Evolutionary conservation across 805 yeast genomes (phyloP).

Genomic region (Babjeviella inositovora): DNA sequence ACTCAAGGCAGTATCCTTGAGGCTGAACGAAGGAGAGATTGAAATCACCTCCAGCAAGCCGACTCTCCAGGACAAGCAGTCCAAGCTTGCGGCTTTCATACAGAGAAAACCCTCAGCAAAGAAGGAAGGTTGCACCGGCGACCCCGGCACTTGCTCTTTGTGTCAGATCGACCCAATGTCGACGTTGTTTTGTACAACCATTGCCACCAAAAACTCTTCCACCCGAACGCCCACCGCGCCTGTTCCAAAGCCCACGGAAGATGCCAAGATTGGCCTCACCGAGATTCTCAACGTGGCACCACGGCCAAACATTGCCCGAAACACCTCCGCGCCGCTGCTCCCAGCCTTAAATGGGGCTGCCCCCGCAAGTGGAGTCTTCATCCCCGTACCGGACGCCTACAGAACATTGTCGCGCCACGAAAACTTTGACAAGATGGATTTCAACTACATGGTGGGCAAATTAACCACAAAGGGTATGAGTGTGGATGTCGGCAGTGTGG

Average conservation of each 20-base stretch:
- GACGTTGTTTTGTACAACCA: conserved; percentile 75
- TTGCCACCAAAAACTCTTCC: conserved; percentile 50
- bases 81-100: conserved; percentile 3
- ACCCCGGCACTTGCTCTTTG: conserved; percentile 76
- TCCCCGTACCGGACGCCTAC: conserved; percentile 85
- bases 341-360: conserved; percentile 6
- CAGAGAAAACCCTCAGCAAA: conserved; percentile 4
- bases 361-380: conserved; percentile 30
- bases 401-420: conserved; percentile 74
- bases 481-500: conserved; percentile 85
- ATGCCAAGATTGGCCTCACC: no score
- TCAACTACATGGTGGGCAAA: conserved; percentile 58
- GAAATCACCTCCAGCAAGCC: conserved; percentile 2
- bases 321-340: conserved; percentile 6
- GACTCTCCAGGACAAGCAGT: background rate
- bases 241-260: no score
- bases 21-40: background rate
- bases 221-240: conserved; percentile 8
- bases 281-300: no score
- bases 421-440: conserved; percentile 57
- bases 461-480: conserved; percentile 75
- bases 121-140: conserved; percentile 53
- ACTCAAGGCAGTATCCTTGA: background rate
- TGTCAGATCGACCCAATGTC: conserved; percentile 83
- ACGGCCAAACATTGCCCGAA: no score